Percentiles rank a stretch among this genome's conserved stretches.
phyloP scores from a whole-genome alignment of 352 stramenopile species.

The Peronospora tabacina region DNA sequence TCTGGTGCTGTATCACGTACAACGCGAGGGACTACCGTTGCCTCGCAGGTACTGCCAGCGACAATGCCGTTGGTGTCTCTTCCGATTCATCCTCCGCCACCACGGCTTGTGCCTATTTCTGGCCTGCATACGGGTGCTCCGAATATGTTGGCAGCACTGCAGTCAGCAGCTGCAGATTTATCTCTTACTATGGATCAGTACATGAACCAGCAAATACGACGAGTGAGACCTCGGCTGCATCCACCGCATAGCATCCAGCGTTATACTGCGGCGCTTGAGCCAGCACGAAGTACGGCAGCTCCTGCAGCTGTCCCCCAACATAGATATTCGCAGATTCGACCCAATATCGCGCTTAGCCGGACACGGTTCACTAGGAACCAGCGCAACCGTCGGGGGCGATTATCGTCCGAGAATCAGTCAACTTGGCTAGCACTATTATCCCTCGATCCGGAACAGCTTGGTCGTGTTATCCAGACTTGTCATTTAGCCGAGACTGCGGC shows the following conservation, averaged over 20 bases:
- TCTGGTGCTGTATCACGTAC: conserved; percentile 12
- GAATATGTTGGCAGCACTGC: conserved; percentile 56
- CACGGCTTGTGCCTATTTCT: conserved; percentile 32
- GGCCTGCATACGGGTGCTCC: conserved; percentile 28
- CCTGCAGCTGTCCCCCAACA: conserved; percentile 37
- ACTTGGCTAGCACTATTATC: conserved; percentile 83
- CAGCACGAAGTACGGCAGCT: conserved; percentile 19
- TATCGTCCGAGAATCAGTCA: conserved; percentile 78
- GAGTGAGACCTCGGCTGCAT: conserved; percentile 59
- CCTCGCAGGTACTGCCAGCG: conserved; percentile 8
- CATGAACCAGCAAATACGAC: conserved; percentile 76
- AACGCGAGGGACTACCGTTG: conserved; percentile 2
- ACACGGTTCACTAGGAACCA: conserved; percentile 72
- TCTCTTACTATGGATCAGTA: conserved; percentile 73
- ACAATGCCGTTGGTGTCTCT: conserved; percentile 32
- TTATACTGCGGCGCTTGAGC: conserved; percentile 28
- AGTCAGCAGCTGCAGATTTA: conserved; percentile 49
- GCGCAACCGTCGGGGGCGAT: conserved; percentile 53
- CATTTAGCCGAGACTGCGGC: conserved; percentile 72
- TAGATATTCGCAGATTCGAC: conserved; percentile 74
- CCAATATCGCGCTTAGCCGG: conserved; percentile 77
- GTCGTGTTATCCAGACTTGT: conserved; percentile 73
- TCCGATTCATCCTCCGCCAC: conserved; percentile 30
- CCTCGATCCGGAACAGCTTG: conserved; percentile 66
- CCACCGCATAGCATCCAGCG: conserved; percentile 35